Conservation (phyloP, 495 filamentous ascomycete species). For the Penicillium angulare region DNA sequence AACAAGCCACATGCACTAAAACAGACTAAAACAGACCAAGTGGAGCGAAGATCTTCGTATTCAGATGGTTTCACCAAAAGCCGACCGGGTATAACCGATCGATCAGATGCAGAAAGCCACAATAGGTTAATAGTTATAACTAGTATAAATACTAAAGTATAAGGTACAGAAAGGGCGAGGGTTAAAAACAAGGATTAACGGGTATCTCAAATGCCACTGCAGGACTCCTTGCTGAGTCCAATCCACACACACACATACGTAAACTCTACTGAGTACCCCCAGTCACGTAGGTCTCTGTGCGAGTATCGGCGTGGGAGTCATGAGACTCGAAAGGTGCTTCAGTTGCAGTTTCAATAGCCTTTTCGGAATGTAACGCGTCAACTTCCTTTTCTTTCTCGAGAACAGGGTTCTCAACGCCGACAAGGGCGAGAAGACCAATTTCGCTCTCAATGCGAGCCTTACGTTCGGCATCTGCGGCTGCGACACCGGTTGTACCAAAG, state of each 20-base stretch:
- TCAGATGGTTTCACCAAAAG: neutral
- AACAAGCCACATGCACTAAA: neutral
- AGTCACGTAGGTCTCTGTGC: neutral
- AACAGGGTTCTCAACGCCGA: constrained; percentile 19
- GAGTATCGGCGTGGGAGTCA: neutral
- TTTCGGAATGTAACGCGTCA: constrained; percentile 3
- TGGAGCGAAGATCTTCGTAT: neutral
- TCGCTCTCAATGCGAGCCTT: constrained; percentile 36
- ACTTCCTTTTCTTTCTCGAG: constrained; percentile 11
- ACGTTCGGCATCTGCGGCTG: constrained; percentile 28
- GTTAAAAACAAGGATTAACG: too few species aligned
- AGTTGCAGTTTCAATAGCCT: constrained; percentile 2
- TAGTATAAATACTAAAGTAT: too few species aligned
- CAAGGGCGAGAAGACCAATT: constrained; percentile 30
- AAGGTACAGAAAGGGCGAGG: too few species aligned
- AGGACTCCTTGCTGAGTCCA: neutral
- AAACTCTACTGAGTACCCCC: constrained; percentile 1
- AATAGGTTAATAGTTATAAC: too few species aligned
- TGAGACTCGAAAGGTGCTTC: neutral
- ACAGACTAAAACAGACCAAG: too few species aligned
- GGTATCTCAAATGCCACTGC: neutral
- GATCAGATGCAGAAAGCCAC: too few species aligned
- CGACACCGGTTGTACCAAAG: constrained; percentile 42
- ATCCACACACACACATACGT: neutral
- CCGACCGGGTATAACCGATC: too few species aligned